Conservation (phyloP, 2,329 filamentous ascomycete genomes). For the Ceratocystis huliohia region DNA sequence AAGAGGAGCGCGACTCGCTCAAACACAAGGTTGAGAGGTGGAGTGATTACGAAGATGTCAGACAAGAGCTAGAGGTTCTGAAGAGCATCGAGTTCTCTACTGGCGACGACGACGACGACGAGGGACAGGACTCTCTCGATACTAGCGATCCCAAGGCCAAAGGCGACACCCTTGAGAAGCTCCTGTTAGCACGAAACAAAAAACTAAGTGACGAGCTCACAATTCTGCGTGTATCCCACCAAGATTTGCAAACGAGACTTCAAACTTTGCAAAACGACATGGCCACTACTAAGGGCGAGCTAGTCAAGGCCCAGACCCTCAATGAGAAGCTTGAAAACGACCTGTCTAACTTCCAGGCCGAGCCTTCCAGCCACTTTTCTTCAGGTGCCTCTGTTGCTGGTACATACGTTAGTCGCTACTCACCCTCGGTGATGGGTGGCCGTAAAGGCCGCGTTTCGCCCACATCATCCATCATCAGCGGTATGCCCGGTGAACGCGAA, state of each 20-base stretch:
- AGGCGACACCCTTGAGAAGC: slow-evolving; percentile 76
- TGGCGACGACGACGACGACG: slow-evolving; percentile 65
- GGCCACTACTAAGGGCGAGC: slow-evolving; percentile 67
- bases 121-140: slow-evolving; percentile 24
- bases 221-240: slow-evolving; percentile 81
- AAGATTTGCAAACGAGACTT: slow-evolving; percentile 72
- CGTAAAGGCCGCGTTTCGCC: slow-evolving; percentile 65
- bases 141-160: slow-evolving; percentile 38
- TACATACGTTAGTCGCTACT: slow-evolving; percentile 72
- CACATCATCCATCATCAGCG: slow-evolving; percentile 95
- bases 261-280: slow-evolving; percentile 73
- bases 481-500: slow-evolving; percentile 45
- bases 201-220: slow-evolving; percentile 91
- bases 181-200: slow-evolving; percentile 86
- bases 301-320: slow-evolving; percentile 72
- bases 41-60: slow-evolving; percentile 91
- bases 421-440: slow-evolving; percentile 46
- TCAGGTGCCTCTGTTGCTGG: slow-evolving; percentile 86
- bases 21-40: slow-evolving; percentile 75
- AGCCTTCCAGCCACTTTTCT: slow-evolving; percentile 62
- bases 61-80: slow-evolving; percentile 87
- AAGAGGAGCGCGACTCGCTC: slow-evolving; percentile 67
- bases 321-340: slow-evolving; percentile 88
- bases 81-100: slow-evolving; percentile 97
- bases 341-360: slow-evolving; percentile 71